Evolutionary conservation across 1,284 basidiomycete species (phyloP), one percentile per base, ranked within the genome.

Genomic region (Meripilus lineatus): DNA sequence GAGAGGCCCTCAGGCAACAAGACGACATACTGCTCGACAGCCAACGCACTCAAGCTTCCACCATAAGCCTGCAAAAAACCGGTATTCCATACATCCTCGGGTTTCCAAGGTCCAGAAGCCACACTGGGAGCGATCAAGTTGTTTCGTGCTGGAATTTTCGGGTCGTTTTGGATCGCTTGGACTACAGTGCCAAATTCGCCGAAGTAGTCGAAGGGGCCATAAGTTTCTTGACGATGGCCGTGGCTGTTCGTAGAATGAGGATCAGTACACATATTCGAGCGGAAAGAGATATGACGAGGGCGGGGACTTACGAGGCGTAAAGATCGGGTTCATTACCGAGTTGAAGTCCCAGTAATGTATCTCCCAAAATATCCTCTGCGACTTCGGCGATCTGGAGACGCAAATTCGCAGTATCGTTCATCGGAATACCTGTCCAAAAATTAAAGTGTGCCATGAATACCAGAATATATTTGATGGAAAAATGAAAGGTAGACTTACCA

Each of bases 91-190:
- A 76, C 67, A 37, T 74, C 63, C 44, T 77, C 67, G 0, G 77
- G 72, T 4, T 52, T 62, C 79, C 74, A 86, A 50, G 68, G 58
- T 22, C 66, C 66, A 20, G 56, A 51, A n/a, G 70, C 68, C 25
- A 85, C 62, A 48, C 74, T 81, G 0, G 86, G 84, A 0, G 74
- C 82, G 34, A 86, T 68, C 35, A 87, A 70, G 35, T 76, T 68
- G 23, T 70, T 63, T 30, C 69, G 65, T 40, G 69, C 67, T 0
- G 61, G 55, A 13, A 81, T 62, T 7, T 63, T 63, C 15, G 62
- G 47, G 41, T 77, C 66, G 32, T 59, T 57, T 21, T 64, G 53
- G 50, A 82, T 66, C 4, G 71, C 70, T 1, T 54, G 42, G 6
- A 68, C 53, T 40, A 74, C 57, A n/a, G 47, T 36, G 15, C 60